Percentiles rank a stretch among this genome's conserved stretches.
Conservation (phyloP, 164 flowering plant species). For the Santalum album region DNA sequence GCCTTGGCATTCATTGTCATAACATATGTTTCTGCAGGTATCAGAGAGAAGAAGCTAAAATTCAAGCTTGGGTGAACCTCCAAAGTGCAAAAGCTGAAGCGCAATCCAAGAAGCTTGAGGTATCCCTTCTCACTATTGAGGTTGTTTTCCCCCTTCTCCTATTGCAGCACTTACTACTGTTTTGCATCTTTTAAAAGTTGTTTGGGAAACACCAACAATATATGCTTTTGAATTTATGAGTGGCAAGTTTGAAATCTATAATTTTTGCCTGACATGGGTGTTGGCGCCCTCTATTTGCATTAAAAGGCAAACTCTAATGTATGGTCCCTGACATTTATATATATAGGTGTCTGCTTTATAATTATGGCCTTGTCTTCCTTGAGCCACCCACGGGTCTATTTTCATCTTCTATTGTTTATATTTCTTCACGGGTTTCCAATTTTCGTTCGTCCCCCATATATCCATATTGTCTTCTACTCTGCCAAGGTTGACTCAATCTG, state of each 20-base stretch:
- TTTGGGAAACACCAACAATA: too few relatives aligned
- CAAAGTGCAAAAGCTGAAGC: conserved; percentile 95
- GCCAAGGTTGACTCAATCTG: too few relatives aligned
- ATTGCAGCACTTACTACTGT: too few relatives aligned
- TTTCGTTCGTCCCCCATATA: conserved; percentile 7
- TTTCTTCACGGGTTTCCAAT: conserved; percentile 15
- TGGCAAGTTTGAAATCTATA: too few relatives aligned
- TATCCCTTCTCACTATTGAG: conserved; percentile 16
- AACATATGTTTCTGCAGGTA: conserved; percentile 30
- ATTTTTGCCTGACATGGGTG: too few relatives aligned
- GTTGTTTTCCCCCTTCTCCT: too few relatives aligned
- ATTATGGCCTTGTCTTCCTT: conserved; percentile 17
- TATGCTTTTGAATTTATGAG: too few relatives aligned
- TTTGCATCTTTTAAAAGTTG: too few relatives aligned
- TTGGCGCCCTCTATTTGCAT: too few relatives aligned
- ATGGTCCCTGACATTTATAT: background rate
- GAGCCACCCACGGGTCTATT: conserved; percentile 26
- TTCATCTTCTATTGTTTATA: background rate
- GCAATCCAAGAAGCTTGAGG: conserved; percentile 78
- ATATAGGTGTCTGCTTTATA: too few relatives aligned
- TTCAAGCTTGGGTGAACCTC: conserved; percentile 93
- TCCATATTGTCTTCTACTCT: conserved; percentile 4
- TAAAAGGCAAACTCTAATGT: too few relatives aligned
- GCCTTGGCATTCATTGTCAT: too few relatives aligned
- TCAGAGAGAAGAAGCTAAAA: conserved; percentile 83